phyloP scores from a whole-genome alignment of 2,329 filamentous ascomycete genomes.

The Clarireedia monteithiana region DNA sequence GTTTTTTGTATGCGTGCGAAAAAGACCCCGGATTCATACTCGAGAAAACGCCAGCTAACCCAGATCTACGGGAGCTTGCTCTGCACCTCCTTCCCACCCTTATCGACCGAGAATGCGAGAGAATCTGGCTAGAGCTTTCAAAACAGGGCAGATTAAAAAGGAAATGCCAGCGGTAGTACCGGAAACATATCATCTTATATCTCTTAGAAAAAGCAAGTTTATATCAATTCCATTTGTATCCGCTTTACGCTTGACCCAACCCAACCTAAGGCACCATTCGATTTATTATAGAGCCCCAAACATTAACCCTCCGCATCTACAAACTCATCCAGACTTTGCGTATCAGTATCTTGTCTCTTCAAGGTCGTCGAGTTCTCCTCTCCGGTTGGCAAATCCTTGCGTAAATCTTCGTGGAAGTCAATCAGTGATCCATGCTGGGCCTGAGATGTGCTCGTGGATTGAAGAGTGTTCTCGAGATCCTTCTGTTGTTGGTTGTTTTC shows the following conservation, averaged over 20 bases:
- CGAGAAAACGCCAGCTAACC: too few species aligned
- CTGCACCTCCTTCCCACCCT: too few species aligned
- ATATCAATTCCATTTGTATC: background rate
- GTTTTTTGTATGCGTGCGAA: too few species aligned
- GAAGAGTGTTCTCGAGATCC: conserved; percentile 24
- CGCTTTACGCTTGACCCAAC: background rate
- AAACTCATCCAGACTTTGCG: conserved; percentile 27
- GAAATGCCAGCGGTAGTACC: too few species aligned
- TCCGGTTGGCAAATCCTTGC: conserved; percentile 37
- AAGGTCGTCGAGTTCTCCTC: conserved; percentile 8
- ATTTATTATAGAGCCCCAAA: background rate
- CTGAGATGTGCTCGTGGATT: conserved; percentile 17
- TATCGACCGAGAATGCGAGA: too few species aligned
- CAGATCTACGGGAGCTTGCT: too few species aligned
- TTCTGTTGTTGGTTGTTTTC: conserved; percentile 23
- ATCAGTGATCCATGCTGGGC: conserved; percentile 28
- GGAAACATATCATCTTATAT: too few species aligned
- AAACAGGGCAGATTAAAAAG: too few species aligned
- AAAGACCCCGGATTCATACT: too few species aligned
- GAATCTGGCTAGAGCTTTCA: too few species aligned
- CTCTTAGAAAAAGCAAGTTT: too few species aligned
- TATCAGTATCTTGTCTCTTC: conserved; percentile 26
- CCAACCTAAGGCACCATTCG: background rate
- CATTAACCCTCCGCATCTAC: conserved; percentile 27
- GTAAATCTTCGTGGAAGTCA: conserved; percentile 49